A percentile compares a stretch with the other conserved stretches of the same genome.
Evolutionary conservation across 495 filamentous ascomycete species (phyloP).

Genomic region (Aspergillus incahuasiensis): DNA sequence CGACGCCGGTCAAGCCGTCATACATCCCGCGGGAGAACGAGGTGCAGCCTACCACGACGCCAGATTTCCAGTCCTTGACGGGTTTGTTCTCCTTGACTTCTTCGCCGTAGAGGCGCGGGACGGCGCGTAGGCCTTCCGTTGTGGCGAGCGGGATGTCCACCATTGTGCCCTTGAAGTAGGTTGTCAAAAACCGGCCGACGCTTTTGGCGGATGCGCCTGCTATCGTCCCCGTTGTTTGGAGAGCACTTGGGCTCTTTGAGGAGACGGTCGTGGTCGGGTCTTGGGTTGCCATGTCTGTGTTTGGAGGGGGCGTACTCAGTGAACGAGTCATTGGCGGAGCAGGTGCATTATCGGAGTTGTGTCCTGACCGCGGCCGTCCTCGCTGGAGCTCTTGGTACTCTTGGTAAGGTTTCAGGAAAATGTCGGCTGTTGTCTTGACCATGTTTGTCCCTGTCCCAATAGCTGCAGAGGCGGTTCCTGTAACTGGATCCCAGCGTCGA

Average conservation of each 20-base stretch:
- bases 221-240: conserved; percentile 17
- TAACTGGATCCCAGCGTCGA: conserved; percentile 39
- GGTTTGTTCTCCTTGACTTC: conserved; percentile 34
- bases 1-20: conserved; percentile 68
- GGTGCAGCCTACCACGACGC: conserved; percentile 32
- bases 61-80: conserved; percentile 35
- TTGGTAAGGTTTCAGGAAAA: conserved; percentile 32
- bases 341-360: neutral
- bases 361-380: conserved; percentile 3
- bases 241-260: neutral
- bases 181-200: conserved; percentile 29
- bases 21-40: conserved; percentile 68
- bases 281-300: too few relatives aligned
- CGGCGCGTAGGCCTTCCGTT: conserved; percentile 79
- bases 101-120: conserved; percentile 72
- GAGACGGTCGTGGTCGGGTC: neutral
- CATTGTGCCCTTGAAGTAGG: conserved; percentile 31
- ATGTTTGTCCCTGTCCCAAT: conserved; percentile 27
- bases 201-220: conserved; percentile 29
- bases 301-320: neutral
- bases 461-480: conserved; percentile 38
- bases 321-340: neutral
- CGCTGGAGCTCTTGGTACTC: conserved; percentile 16
- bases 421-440: conserved; percentile 24
- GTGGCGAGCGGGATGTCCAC: conserved; percentile 70